Evolutionary conservation across 176 grass and related monocot genomes (phyloP), one percentile per base, ranked within the genome.

Genomic region (Rhynchospora pubera): DNA sequence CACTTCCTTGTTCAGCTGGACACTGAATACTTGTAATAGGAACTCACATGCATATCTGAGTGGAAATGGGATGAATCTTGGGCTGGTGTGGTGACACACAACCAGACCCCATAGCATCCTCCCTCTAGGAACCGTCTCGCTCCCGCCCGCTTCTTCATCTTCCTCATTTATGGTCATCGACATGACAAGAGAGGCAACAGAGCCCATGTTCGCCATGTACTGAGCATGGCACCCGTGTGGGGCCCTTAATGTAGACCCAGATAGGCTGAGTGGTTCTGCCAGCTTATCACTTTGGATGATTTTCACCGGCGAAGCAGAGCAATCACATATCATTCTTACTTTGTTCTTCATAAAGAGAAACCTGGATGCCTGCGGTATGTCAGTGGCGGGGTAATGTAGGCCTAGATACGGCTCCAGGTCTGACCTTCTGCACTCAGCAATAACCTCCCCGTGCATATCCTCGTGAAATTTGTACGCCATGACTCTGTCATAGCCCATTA

Each of bases 311-410:
- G 21, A 23, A 28, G 91, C 89, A 9, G 85, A 85, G 34, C 89
- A 99, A 79, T 95, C 92, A 2, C 90, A 95, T 78, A 95, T 99
- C 89, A 99, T 91, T 80, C 92, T 62, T 59, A 99, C 92, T 88
- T 95, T 99, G 51, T 99, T 99, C 86, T 99, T 99, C 92, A 95
- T 88, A 18, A 99, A 99, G 42, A 99, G 84, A 87, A 99, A 99
- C 79, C 96, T 89, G 28, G 96, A 91, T 2, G 92, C 91, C 22
- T 93, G 92, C 0, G 92, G 96, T 55, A 99, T 99, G 85, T 99
- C 96, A 0, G 96, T 99, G 56, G 96, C 96, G 9, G 96, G 96
- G 77, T 99, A 99, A 85, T 95, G 96, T 79, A 99, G 68, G 51
- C 96, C 96, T 34, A 99, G 89, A 82, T 95, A 95, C 15, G 92